Evolutionary conservation across 2,329 filamentous ascomycete genomes (phyloP).

Genomic region (Cercospora sesami): DNA sequence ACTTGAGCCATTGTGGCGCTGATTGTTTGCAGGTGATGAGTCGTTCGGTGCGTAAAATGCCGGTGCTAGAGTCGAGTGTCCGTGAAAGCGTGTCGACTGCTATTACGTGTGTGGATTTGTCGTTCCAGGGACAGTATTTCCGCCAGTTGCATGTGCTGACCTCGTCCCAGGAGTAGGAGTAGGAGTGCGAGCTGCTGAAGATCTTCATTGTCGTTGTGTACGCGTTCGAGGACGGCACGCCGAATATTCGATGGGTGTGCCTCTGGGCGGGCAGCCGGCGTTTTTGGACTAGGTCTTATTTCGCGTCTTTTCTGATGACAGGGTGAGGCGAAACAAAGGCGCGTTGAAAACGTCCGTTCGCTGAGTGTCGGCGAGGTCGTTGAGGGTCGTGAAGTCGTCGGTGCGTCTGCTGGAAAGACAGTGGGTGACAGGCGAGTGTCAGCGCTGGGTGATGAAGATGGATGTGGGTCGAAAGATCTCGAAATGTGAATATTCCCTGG

Average conservation of each 20-base stretch:
- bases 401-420: conserved; percentile 3
- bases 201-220: conserved; percentile 74
- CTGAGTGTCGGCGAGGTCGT: not conserved
- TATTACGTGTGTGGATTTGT: conserved; percentile 94
- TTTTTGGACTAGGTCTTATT: not conserved
- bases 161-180: conserved; percentile 98
- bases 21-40: conserved; percentile 63
- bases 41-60: conserved; percentile 71
- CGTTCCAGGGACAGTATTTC: conserved; percentile 97
- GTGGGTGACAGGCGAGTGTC: not conserved
- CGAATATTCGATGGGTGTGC: not conserved
- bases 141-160: conserved; percentile 97
- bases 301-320: not conserved
- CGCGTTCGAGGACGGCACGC: not conserved
- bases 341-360: not conserved
- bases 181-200: conserved; percentile 85
- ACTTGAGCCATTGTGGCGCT: conserved; percentile 78
- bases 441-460: not conserved
- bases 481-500: conserved; percentile 8
- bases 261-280: not conserved
- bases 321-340: conserved; percentile 9
- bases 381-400: not conserved
- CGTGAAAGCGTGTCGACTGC: conserved; percentile 91
- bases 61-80: conserved; percentile 61
- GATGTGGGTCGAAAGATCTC: not conserved